Evolutionary conservation across 2,329 filamentous ascomycete species (phyloP).

Genomic region (Zymoseptoria tritici): DNA sequence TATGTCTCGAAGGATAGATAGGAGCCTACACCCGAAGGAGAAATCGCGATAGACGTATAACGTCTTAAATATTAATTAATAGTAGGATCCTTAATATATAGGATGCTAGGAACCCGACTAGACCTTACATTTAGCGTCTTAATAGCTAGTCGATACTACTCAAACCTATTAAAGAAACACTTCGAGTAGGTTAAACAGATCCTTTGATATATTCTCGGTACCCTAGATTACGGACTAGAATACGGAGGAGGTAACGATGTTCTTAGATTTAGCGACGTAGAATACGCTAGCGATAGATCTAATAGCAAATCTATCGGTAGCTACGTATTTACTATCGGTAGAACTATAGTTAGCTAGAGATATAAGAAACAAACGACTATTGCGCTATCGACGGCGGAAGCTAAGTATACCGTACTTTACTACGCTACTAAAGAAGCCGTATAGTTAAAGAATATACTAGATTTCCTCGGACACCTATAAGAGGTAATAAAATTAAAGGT

Average conservation of each 20-base stretch:
- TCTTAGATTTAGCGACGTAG: neutral
- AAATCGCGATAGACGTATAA: neutral
- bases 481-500: too few species aligned
- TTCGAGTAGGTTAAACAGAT: neutral
- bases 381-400: too few species aligned
- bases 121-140: conserved; percentile 1
- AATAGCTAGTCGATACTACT: conserved; percentile 4
- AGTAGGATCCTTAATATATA: too few species aligned
- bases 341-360: neutral
- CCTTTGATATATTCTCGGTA: neutral
- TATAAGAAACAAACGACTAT: too few species aligned
- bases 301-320: neutral
- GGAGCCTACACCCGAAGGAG: neutral
- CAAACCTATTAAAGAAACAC: conserved; percentile 1
- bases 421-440: too few species aligned
- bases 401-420: too few species aligned
- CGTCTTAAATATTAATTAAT: conserved; percentile 4
- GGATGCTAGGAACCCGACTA: conserved; percentile 1
- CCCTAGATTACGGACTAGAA: neutral
- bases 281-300: neutral
- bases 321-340: neutral
- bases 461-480: too few species aligned
- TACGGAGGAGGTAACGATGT: neutral
- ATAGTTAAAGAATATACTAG: too few species aligned
- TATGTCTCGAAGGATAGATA: neutral